Percentiles rank a stretch among this genome's conserved stretches.
These are phyloP conservation scores for Ceratonia siliqua DNA, from an alignment of 306 rosid genomes.

Conservation along the genomic window DNA sequence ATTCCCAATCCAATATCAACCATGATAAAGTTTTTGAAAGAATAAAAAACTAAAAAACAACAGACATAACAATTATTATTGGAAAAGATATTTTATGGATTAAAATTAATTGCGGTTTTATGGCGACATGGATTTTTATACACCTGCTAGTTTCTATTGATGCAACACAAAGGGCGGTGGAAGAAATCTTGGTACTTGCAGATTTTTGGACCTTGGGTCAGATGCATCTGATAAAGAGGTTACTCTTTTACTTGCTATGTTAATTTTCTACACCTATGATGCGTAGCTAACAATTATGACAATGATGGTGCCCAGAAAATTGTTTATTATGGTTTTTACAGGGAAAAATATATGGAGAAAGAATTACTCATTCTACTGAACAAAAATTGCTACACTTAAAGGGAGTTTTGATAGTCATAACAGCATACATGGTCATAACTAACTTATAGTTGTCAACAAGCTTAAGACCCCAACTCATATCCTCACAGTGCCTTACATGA, in stretches of 20 bases:
- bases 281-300: no score
- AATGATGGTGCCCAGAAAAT: neutral
- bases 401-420: slow-evolving; percentile 5
- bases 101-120: neutral
- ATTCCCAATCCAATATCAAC: neutral
- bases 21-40: neutral
- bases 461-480: slow-evolving; percentile 66
- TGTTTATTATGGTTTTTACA: neutral
- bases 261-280: neutral
- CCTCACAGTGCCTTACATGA: slow-evolving; percentile 59
- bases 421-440: neutral
- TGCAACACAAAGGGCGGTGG: no score
- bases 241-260: neutral
- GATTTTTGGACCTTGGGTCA: neutral
- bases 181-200: neutral
- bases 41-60: no score
- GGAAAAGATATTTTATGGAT: neutral
- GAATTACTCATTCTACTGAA: slow-evolving; percentile 16
- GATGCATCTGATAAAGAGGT: neutral
- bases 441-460: slow-evolving; percentile 40
- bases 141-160: neutral
- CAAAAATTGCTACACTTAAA: slow-evolving; percentile 20
- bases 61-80: neutral
- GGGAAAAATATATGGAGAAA: neutral
- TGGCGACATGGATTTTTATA: neutral